phyloP scores from a whole-genome alignment of 352 stramenopile species.

The Phytophthora colocasiae region DNA sequence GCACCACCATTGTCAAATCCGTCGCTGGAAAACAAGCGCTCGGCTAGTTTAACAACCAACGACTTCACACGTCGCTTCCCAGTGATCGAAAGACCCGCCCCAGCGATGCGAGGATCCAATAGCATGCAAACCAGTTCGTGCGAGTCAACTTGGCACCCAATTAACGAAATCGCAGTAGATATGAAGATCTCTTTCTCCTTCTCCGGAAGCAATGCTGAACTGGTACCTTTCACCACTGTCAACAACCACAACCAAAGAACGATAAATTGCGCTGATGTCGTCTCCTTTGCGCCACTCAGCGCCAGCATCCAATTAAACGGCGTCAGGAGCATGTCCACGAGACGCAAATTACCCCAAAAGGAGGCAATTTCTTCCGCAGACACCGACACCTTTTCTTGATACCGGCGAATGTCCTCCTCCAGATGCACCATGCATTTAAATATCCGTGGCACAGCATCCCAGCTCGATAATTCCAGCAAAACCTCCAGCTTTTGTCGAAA shows the following conservation, averaged over 20 bases:
- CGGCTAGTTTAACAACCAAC: constrained; percentile 49
- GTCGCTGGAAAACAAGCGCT: constrained; percentile 30
- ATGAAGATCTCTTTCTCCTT: constrained; percentile 20
- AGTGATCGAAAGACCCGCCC: constrained; percentile 44
- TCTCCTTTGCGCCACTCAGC: constrained; percentile 41
- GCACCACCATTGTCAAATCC: constrained; percentile 20
- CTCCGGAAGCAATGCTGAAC: constrained; percentile 11
- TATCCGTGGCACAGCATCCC: constrained; percentile 27
- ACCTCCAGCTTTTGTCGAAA: constrained; percentile 12
- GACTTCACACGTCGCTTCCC: constrained; percentile 54
- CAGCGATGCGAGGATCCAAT: constrained; percentile 55
- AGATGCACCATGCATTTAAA: constrained; percentile 37
- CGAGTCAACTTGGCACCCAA: constrained; percentile 30
- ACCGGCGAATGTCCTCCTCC: constrained; percentile 32
- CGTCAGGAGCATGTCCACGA: constrained; percentile 44
- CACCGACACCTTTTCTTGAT: constrained; percentile 22
- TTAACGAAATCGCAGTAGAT: constrained; percentile 10
- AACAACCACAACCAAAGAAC: constrained; percentile 61
- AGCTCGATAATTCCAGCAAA: constrained; percentile 16
- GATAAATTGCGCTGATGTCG: constrained; percentile 51
- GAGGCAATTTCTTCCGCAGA: constrained; percentile 17
- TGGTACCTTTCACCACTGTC: constrained; percentile 20
- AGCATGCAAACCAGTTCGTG: constrained; percentile 57
- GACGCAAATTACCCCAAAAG: constrained; percentile 46
- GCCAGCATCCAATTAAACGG: constrained; percentile 57